These are phyloP conservation scores for Sporisorium scitamineum DNA, from an alignment of 1,284 basidiomycete genomes.

Conservation along the genomic window DNA sequence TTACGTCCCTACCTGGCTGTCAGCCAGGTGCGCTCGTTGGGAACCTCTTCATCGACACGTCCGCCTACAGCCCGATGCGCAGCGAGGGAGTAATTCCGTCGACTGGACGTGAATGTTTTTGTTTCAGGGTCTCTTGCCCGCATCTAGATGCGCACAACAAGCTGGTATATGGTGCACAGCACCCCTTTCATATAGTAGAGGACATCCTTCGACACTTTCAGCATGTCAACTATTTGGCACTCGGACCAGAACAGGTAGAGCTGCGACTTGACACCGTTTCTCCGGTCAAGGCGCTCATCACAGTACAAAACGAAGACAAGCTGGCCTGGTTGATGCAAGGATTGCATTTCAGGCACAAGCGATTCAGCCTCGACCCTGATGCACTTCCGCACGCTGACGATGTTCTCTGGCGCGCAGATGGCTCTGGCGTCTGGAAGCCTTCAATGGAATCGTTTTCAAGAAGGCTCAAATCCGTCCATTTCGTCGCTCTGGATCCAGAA, in stretches of 20 bases:
- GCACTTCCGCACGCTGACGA: neutral
- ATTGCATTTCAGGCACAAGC: too few relatives aligned
- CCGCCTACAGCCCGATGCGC: neutral
- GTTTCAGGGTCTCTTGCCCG: neutral
- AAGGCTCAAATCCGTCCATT: constrained; percentile 17
- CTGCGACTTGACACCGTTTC: neutral
- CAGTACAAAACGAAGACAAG: neutral
- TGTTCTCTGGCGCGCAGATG: constrained; percentile 9
- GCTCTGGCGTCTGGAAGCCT: constrained; percentile 5
- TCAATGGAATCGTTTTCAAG: constrained; percentile 2
- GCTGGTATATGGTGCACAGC: neutral
- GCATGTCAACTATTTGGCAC: constrained; percentile 31
- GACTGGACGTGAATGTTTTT: neutral
- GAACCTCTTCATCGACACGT: constrained; percentile 49
- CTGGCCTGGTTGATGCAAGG: neutral
- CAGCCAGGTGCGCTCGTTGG: constrained; percentile 26
- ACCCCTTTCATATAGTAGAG: neutral
- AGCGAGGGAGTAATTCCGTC: neutral
- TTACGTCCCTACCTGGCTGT: constrained; percentile 17
- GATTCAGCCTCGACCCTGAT: neutral
- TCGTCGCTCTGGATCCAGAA: constrained; percentile 21
- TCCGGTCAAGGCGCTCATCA: constrained; percentile 13
- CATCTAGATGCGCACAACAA: neutral
- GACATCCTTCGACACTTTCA: constrained; percentile 22
- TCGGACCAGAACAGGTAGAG: constrained; percentile 4